Base-by-base conservation (phyloP, 2,329 filamentous ascomycete genomes). In the Alternaria triticina region DNA sequence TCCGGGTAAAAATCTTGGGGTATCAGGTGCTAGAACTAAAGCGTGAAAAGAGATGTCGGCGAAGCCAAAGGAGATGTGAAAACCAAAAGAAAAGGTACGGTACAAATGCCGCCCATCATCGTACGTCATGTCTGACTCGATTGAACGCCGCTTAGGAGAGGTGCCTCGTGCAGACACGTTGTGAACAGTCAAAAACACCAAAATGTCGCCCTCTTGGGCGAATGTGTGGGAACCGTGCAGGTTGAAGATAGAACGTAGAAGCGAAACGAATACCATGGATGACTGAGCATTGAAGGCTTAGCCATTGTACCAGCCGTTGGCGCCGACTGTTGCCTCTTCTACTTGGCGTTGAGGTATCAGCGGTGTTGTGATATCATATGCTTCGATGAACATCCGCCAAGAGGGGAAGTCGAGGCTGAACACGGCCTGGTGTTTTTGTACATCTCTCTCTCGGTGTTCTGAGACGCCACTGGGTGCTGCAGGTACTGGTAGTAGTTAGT, bases 331-430 rank as follows among this genome's bases (percentile, higher is more conserved):
- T 3, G 67, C 67, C 46, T 75, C 68, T 30, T 79, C 75, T 12
- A 59, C 50, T n/a, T 69, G 58, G 22, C 96, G 88, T 78, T 97
- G 91, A n/a, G 90, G 87, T 66, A 99, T 98, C 80, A 97, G 90
- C 1, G 92, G 85, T 67, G 93, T 85, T n/a, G 83, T 86, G 68
- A 98, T 93, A 25, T 90, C 83, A 73, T 94, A 96, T 0, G 88
- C 88, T 10, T 91, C 80, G 52, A 97, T 90, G 47, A 97, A 85
- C 20, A 92, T 87, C 69, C 88, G 83, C 95, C 95, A 99, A 0
- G 88, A 92, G 1, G 88, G 85, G 83, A 94, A 96, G 71, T 98
- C 94, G 65, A 99, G 87, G 12, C 91, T 90, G 76, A 98, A 88
- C 22, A 99, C 90, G 12, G 94, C 92, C 80, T 99, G 96, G 66